Evolutionary conservation across 352 stramenopile genomes (phyloP).

Genomic region (Elongisporangium undulatum): DNA sequence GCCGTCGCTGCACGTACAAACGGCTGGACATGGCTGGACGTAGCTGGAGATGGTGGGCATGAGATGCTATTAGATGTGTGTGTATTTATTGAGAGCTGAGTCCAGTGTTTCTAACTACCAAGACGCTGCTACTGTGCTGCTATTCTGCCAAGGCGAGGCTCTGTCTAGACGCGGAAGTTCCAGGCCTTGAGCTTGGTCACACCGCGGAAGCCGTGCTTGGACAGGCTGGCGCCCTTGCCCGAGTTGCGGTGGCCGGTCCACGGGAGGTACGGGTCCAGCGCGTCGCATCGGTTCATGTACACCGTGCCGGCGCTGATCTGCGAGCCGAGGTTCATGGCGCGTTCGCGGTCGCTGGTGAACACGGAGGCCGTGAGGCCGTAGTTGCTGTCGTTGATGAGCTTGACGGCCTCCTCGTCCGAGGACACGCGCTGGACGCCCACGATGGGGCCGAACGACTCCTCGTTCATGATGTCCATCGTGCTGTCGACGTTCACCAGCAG

Average conservation of each 20-base stretch:
- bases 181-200: slow-evolving; percentile 81
- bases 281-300: slow-evolving; percentile 86
- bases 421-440: slow-evolving; percentile 66
- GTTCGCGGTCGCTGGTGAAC: slow-evolving; percentile 59
- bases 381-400: slow-evolving; percentile 74
- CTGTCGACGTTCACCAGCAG: slow-evolving; percentile 61
- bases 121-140: background rate
- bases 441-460: slow-evolving; percentile 85
- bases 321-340: slow-evolving; percentile 43
- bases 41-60: background rate
- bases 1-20: background rate
- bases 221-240: slow-evolving; percentile 79
- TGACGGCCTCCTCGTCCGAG: slow-evolving; percentile 69
- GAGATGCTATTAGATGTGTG: background rate
- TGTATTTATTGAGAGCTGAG: background rate
- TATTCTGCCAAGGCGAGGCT: too few species aligned
- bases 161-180: slow-evolving; percentile 65
- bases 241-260: slow-evolving; percentile 77
- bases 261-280: slow-evolving; percentile 74
- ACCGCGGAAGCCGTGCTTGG: slow-evolving; percentile 74
- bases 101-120: background rate
- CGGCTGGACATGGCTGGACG: background rate
- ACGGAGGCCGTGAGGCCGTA: slow-evolving; percentile 77
- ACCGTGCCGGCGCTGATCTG: slow-evolving; percentile 72
- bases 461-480: slow-evolving; percentile 74